phyloP scores from a whole-genome alignment of 495 filamentous ascomycete species.

The Staphylotrichum longicolle region DNA sequence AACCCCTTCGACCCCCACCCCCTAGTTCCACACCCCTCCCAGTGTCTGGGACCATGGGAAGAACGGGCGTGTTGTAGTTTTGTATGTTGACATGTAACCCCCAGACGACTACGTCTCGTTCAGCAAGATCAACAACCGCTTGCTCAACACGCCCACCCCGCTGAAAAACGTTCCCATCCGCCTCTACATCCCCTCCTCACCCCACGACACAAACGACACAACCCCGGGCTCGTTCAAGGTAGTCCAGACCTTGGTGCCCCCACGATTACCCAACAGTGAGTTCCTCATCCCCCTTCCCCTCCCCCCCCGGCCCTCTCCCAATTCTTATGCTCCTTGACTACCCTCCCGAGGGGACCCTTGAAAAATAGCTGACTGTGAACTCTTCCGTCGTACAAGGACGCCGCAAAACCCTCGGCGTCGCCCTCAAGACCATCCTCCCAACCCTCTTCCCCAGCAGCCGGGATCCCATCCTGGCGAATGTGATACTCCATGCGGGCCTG shows the following conservation, averaged over 20 bases:
- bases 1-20: background rate
- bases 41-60: background rate
- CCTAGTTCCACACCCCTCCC: too few species aligned
- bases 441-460: constrained; percentile 82
- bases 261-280: constrained; percentile 42
- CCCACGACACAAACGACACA: constrained; percentile 38
- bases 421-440: constrained; percentile 74
- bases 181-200: constrained; percentile 79
- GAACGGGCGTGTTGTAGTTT: too few species aligned
- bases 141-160: constrained; percentile 72
- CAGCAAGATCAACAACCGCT: constrained; percentile 68
- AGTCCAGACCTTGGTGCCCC: constrained; percentile 64
- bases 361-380: background rate
- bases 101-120: constrained; percentile 72
- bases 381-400: constrained; percentile 24
- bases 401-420: constrained; percentile 79
- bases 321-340: too few species aligned
- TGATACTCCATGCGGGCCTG: constrained; percentile 79
- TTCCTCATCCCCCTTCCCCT: constrained; percentile 6
- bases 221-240: constrained; percentile 58
- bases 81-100: background rate
- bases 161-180: constrained; percentile 82
- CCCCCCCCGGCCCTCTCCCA: background rate
- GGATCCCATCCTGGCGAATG: constrained; percentile 84
- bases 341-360: background rate